These are phyloP conservation scores for Penicillium tannophilum DNA, from an alignment of 495 filamentous ascomycete species.

Conservation along the genomic window DNA sequence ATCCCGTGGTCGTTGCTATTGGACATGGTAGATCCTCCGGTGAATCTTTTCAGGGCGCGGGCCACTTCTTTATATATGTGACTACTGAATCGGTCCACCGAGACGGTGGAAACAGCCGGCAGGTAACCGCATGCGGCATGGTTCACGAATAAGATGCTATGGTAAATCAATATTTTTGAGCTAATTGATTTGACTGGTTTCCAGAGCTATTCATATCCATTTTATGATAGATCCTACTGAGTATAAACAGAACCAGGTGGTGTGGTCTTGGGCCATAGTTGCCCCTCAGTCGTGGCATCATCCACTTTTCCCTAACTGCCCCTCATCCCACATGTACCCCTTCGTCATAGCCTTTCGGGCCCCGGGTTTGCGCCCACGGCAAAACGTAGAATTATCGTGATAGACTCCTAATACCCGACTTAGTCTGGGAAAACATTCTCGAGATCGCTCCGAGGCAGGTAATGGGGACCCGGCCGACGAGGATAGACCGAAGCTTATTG, in stretches of 20 bases:
- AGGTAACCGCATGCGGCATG: slow-evolving; percentile 14
- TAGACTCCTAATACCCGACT: slow-evolving; percentile 5
- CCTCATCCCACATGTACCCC: neutral
- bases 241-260: neutral
- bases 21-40: slow-evolving; percentile 13
- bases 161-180: neutral
- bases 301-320: slow-evolving; percentile 7
- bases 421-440: slow-evolving; percentile 36
- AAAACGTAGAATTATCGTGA: slow-evolving; percentile 11
- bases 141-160: neutral
- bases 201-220: neutral
- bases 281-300: slow-evolving; percentile 28
- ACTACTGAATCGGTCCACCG: slow-evolving; percentile 24
- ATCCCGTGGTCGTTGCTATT: slow-evolving; percentile 14
- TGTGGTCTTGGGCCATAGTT: neutral
- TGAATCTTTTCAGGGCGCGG: slow-evolving; percentile 32
- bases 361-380: neutral
- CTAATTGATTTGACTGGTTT: neutral
- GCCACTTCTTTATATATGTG: slow-evolving; percentile 8
- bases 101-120: neutral
- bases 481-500: slow-evolving; percentile 33
- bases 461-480: slow-evolving; percentile 25
- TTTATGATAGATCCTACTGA: neutral
- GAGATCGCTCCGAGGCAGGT: slow-evolving; percentile 29
- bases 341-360: slow-evolving; percentile 10